Conservation (phyloP, 2,329 filamentous ascomycete genomes). For the Rhynchosporium agropyri region DNA sequence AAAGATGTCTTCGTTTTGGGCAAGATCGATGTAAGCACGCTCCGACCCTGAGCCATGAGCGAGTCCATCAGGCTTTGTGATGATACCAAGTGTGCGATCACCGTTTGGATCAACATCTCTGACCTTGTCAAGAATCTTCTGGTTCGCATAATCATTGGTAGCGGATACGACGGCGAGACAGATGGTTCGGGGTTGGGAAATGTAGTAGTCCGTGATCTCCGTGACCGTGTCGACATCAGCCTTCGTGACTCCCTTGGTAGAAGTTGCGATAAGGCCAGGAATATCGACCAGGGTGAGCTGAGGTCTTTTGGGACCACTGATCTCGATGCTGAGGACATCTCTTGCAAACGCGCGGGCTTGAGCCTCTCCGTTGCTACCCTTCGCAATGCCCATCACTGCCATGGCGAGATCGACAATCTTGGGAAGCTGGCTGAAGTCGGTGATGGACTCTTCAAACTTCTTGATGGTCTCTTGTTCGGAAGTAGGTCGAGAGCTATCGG, state of each 20-base stretch:
- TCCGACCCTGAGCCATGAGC: slow-evolving; percentile 44
- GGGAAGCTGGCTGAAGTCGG: slow-evolving; percentile 38
- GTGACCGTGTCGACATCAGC: slow-evolving; percentile 39
- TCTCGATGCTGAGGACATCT: slow-evolving; percentile 39
- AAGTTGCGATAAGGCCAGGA: slow-evolving; percentile 41
- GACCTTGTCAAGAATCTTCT: slow-evolving; percentile 46
- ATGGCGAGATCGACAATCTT: slow-evolving; percentile 38
- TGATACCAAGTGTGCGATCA: slow-evolving; percentile 48
- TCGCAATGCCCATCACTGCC: slow-evolving; percentile 34
- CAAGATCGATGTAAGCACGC: slow-evolving; percentile 42
- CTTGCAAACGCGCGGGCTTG: slow-evolving; percentile 31
- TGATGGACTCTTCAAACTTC: slow-evolving; percentile 34
- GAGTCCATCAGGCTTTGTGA: slow-evolving; percentile 51
- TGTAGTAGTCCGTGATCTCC: slow-evolving; percentile 45
- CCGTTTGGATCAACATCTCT: slow-evolving; percentile 43
- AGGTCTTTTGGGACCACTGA: slow-evolving; percentile 34
- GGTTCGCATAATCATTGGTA: slow-evolving; percentile 47
- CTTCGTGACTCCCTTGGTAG: slow-evolving; percentile 34
- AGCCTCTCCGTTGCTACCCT: neutral
- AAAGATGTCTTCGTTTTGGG: slow-evolving; percentile 46
- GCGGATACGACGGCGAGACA: slow-evolving; percentile 51
- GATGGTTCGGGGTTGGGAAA: slow-evolving; percentile 48
- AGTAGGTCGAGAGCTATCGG: slow-evolving; percentile 52
- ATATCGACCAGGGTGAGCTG: slow-evolving; percentile 43
- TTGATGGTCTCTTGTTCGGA: slow-evolving; percentile 52